Base-by-base conservation (phyloP, 139 green algal genomes). In the Micractinium conductrix region DNA sequence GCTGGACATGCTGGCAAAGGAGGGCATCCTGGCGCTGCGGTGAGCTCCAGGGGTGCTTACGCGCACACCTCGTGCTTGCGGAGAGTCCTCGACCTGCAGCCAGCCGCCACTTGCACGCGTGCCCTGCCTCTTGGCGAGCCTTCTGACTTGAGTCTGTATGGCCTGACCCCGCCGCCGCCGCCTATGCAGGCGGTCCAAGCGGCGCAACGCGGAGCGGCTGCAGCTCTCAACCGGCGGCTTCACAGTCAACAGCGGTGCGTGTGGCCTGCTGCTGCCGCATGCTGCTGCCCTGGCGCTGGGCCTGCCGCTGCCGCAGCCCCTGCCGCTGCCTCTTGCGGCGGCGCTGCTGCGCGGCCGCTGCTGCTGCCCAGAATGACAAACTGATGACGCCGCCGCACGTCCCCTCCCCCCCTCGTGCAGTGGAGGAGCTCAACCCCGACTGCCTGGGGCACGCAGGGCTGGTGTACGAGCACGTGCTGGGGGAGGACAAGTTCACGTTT, bases 401-500 rank as follows among this genome's bases (percentile, higher is more conserved):
- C 9, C 14, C 40, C 16, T 40, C 44, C n/a, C 24, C 16, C 68
- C 0, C 1, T 10, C 37, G 8, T 87, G 58, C 86, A 93, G 89
- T 97, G 28, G 96, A 99, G 81, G 97, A 98, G 87, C 87, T 99
- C 58, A 84, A 53, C 0, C 87, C 91, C 38, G 94, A 96, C 26
- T 90, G 85, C 72, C 75, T 93, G 71, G 94, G 95, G 19, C 89
- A 92, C 73, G 96, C 95, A 17, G 96, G 96, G 0, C 48, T 90
- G 69, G 96, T 99, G 80, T 99, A 99, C 84, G 97, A 99, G 91
- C 96, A 99, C 90, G 91, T 98, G 71, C 92, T 99, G 24, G 97
- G 97, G 4, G 97, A 99, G 78, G 97, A 99, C 33, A 99, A 99
- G 93, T 99, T 97, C 94, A 99, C 97, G 1, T 99, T 99, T 85